These are phyloP conservation scores for Circinella umbellata DNA, from an alignment of 371 early-diverging fungal genomes.

Conservation along the genomic window DNA sequence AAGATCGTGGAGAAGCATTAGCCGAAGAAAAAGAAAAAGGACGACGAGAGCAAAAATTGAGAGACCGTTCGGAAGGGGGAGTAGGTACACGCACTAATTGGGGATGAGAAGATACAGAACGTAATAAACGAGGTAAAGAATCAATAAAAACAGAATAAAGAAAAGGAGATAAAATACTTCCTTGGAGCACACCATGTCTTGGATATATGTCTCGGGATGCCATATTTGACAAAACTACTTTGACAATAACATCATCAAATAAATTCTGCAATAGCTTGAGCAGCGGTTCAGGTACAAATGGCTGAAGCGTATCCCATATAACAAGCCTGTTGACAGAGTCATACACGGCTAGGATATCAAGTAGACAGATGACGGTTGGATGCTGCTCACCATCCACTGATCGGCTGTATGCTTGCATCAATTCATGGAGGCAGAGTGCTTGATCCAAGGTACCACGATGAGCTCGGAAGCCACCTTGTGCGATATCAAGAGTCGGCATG, in stretches of 20 bases:
- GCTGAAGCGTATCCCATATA: conserved; percentile 20
- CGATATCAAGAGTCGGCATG: conserved; percentile 19
- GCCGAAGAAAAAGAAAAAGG: not conserved
- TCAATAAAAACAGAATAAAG: conserved; percentile 33
- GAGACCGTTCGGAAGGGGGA: not conserved
- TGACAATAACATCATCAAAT: conserved; percentile 20
- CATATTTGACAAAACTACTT: conserved; percentile 12
- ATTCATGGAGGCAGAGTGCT: conserved; percentile 24
- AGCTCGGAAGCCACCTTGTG: conserved; percentile 29
- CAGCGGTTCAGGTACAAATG: not conserved
- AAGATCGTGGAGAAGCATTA: not conserved
- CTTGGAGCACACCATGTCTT: conserved; percentile 28
- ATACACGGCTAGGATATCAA: conserved; percentile 31
- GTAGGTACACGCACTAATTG: conserved; percentile 1
- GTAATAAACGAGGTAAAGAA: conserved; percentile 17
- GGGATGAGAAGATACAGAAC: not conserved
- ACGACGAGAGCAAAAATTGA: conserved; percentile 1
- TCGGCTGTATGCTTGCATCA: conserved; percentile 8
- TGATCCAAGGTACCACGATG: conserved; percentile 25
- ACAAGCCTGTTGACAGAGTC: conserved; percentile 18
- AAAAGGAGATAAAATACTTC: conserved; percentile 27
- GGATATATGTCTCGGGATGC: conserved; percentile 17
- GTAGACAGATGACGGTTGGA: conserved; percentile 20
- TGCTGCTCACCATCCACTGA: not conserved
- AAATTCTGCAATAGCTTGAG: conserved; percentile 18